A percentile compares a stretch with the other conserved stretches of the same genome.
Conservation (phyloP, 1,284 basidiomycete species). For the Austroboletus niveus region DNA sequence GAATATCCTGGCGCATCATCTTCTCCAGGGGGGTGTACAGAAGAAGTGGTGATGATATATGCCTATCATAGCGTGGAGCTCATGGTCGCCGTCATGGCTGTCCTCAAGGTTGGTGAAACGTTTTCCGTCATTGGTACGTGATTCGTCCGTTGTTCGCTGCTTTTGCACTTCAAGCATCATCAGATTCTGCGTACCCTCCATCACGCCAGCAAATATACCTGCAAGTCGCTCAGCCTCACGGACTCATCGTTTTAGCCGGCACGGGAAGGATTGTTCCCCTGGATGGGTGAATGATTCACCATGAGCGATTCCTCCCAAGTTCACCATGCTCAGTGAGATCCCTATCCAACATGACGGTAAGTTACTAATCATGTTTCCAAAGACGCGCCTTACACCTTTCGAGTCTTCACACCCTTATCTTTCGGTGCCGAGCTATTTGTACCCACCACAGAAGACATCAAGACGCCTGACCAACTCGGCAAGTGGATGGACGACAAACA, state of each 20-base stretch:
- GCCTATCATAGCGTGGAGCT: conserved; percentile 96
- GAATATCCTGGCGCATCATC: conserved; percentile 90
- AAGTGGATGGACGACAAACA: conserved; percentile 97
- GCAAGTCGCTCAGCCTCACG: conserved; percentile 94
- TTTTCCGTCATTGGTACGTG: conserved; percentile 93
- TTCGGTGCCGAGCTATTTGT: conserved; percentile 96
- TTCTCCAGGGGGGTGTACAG: conserved; percentile 83
- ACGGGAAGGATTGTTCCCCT: conserved; percentile 95
- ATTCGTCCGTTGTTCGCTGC: not conserved
- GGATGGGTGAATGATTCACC: conserved; percentile 94
- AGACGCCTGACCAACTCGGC: conserved; percentile 93
- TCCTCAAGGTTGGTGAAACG: conserved; percentile 94
- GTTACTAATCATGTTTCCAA: conserved; percentile 33
- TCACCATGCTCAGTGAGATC: conserved; percentile 99
- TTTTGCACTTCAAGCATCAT: not conserved
- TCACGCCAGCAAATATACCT: conserved; percentile 96
- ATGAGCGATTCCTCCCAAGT: conserved; percentile 77
- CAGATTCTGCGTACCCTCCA: conserved; percentile 96
- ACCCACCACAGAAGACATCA: conserved; percentile 96
- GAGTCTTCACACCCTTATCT: conserved; percentile 98
- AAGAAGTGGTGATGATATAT: conserved; percentile 99
- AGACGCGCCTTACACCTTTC: conserved; percentile 4
- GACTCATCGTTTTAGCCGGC: conserved; percentile 87
- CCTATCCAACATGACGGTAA: conserved; percentile 98
- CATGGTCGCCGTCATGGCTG: conserved; percentile 95